Evolutionary conservation across 129 eudicot genomes (phyloP), one percentile per base, ranked within the genome.

Genomic region (Saposhnikovia divaricata): DNA sequence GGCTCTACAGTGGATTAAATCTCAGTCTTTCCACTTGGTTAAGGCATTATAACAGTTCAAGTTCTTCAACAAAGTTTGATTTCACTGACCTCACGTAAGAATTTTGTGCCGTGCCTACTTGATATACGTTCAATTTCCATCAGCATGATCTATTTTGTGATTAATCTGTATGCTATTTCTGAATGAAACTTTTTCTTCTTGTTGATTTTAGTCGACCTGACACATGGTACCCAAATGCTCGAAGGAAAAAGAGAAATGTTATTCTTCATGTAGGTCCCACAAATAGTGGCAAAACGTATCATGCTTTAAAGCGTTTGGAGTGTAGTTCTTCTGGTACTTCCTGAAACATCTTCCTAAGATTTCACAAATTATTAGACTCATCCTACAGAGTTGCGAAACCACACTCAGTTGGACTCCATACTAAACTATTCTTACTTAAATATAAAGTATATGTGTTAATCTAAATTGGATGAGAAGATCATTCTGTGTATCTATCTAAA

Each of bases 21-120:
- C 72, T 65, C 72, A 48, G 82, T 75, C 40, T 61, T 70, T 72
- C 48, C 82, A 78, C 65, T 82, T 79, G 79, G 80, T 80, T 78
- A 68, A 85, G 89, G 82, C 77, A 72, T 38, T 87, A 83, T 82
- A 86, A 88, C 89, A 85, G 86, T 74, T 85, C 91, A 70, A 82
- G 77, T 53, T 77, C 84, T 77, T 76, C 92, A 61, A 65, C 38
- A 45, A 86, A 85, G 79, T 72, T 90, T 81, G 98, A 95, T 86
- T 92, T 85, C 75, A 92, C 97, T n/a, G 98, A 95, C 81, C 92
- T 95, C 23, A 95, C 98, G 98, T 95, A 94, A 94, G 90, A 82
- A 53, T 50, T 31, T 66, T 43, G 61, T 43, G 68, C 4, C 11
- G 19, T 72, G 77, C 34, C 42, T 72, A 51, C 68, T 80, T 43